A percentile compares a stretch with the other conserved stretches of the same genome.
These are phyloP conservation scores for Zygosaccharomyces rouxii DNA, from an alignment of 805 yeast genomes.

Conservation along the genomic window DNA sequence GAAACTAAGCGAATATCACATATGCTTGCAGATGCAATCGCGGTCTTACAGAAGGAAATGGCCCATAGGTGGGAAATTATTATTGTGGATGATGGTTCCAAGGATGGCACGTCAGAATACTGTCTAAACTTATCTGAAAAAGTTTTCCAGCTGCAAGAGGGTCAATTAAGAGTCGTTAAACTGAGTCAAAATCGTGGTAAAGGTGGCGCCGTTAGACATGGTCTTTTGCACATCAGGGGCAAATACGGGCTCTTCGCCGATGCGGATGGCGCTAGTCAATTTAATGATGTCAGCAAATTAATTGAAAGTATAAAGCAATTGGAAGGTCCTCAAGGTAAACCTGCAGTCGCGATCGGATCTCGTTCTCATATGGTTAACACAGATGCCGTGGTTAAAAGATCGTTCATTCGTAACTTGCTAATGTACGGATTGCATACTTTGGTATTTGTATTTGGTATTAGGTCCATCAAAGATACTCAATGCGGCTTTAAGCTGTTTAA, in stretches of 20 bases:
- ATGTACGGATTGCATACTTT: constrained; percentile 90
- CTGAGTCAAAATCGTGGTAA: constrained; percentile 81
- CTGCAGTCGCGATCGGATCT: constrained; percentile 81
- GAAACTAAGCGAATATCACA: constrained; percentile 67
- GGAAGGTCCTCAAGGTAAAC: constrained; percentile 27
- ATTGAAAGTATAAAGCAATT: constrained; percentile 38
- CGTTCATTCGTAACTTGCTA: constrained; percentile 79
- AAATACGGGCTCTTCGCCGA: constrained; percentile 80
- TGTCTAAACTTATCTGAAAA: constrained; percentile 56
- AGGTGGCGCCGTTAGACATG: constrained; percentile 96
- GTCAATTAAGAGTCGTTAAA: constrained; percentile 63
- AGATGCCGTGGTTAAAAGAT: constrained; percentile 93
- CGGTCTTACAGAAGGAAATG: constrained; percentile 42
- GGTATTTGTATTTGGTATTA: constrained; percentile 83
- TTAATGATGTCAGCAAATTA: constrained; percentile 60
- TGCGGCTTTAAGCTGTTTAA: constrained; percentile 96
- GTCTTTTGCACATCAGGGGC: constrained; percentile 73
- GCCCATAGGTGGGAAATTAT: constrained; percentile 54
- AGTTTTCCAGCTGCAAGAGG: constrained; percentile 47
- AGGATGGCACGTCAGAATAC: constrained; percentile 69
- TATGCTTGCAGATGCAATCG: constrained; percentile 70
- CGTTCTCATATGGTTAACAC: constrained; percentile 96
- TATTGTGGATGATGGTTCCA: constrained; percentile 89
- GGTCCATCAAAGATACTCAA: constrained; percentile 86
- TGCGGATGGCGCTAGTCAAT: constrained; percentile 94